A percentile compares a stretch with the other conserved stretches of the same genome.
These are phyloP conservation scores for Pulchroboletus neoregius DNA, from an alignment of 1,284 basidiomycete species.

Conservation along the genomic window DNA sequence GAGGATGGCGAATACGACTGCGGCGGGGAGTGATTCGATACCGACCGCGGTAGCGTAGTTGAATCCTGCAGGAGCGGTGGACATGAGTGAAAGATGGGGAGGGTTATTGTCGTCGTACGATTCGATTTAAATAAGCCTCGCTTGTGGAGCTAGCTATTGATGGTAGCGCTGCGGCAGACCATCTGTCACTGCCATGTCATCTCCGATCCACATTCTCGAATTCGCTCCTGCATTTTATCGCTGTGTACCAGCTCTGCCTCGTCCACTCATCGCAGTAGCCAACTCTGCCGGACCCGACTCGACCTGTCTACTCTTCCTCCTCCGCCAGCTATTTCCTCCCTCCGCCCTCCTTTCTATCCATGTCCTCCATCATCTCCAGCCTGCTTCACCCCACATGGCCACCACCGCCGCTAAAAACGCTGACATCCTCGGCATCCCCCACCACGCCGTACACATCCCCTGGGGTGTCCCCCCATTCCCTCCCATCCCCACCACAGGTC, in stretches of 20 bases:
- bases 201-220: conserved; percentile 41
- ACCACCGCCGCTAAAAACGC: conserved; percentile 43
- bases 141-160: no score
- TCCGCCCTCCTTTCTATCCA: conserved; percentile 53
- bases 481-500: conserved; percentile 31
- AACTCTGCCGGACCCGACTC: conserved; percentile 80
- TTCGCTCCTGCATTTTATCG: conserved; percentile 37
- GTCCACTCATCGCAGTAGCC: conserved; percentile 46
- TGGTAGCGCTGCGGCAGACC: no score
- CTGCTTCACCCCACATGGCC: conserved; percentile 53
- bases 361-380: conserved; percentile 65
- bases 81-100: no score
- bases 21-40: conserved; percentile 40
- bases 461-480: conserved; percentile 58
- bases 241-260: conserved; percentile 6
- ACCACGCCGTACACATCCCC: conserved; percentile 44
- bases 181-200: no score
- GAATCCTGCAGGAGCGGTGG: no score
- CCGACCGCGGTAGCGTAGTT: conserved; percentile 40
- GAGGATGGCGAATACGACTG: conserved; percentile 41
- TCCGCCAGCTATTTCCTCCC: conserved; percentile 39
- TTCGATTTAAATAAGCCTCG: no score
- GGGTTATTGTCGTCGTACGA: no score
- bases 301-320: conserved; percentile 65
- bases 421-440: conserved; percentile 41